Percentiles rank a stretch among this genome's conserved stretches.
phyloP scores from a whole-genome alignment of 2,329 filamentous ascomycete species.

The Paecilomyces formosus region DNA sequence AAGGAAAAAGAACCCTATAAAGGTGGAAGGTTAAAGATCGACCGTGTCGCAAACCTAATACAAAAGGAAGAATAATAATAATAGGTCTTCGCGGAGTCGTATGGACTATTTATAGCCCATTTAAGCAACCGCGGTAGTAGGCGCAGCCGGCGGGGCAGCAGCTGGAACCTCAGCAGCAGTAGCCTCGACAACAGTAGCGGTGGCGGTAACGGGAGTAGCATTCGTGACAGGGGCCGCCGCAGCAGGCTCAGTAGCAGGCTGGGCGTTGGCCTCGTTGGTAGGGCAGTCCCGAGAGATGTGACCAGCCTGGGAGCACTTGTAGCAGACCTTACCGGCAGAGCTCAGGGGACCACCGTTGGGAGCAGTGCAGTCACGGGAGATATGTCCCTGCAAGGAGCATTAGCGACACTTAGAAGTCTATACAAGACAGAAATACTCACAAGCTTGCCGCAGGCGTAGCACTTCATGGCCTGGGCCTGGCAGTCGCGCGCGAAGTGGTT shows the following conservation, averaged over 20 bases:
- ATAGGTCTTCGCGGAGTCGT: constrained; percentile 9
- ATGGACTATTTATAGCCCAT: constrained; percentile 10
- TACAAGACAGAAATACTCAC: constrained; percentile 20
- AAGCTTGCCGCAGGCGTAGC: constrained; percentile 92
- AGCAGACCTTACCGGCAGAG: constrained; percentile 97
- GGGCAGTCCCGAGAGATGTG: constrained; percentile 96
- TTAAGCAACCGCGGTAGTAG: constrained; percentile 40
- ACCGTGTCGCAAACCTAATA: constrained; percentile 21
- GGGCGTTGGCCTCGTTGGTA: constrained; percentile 54
- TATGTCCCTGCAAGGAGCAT: constrained; percentile 55
- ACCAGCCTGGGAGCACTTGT: constrained; percentile 90
- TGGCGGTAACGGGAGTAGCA: constrained; percentile 13
- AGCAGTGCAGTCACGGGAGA: constrained; percentile 89
- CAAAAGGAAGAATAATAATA: constrained; percentile 17
- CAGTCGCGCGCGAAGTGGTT: constrained; percentile 99
- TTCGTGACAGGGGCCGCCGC: constrained; percentile 29
- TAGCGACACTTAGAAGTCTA: not conserved
- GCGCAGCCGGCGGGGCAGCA: constrained; percentile 24
- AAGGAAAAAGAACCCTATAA: constrained; percentile 20
- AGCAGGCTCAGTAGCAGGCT: constrained; percentile 26
- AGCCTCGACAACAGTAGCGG: constrained; percentile 30
- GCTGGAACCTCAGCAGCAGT: constrained; percentile 26
- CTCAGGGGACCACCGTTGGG: constrained; percentile 94
- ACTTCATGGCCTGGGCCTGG: constrained; percentile 98
- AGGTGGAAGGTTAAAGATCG: constrained; percentile 9